Evolutionary conservation across 352 stramenopile species (phyloP), one percentile per base, ranked within the genome.

Genomic region (Phytophthora crassamura): DNA sequence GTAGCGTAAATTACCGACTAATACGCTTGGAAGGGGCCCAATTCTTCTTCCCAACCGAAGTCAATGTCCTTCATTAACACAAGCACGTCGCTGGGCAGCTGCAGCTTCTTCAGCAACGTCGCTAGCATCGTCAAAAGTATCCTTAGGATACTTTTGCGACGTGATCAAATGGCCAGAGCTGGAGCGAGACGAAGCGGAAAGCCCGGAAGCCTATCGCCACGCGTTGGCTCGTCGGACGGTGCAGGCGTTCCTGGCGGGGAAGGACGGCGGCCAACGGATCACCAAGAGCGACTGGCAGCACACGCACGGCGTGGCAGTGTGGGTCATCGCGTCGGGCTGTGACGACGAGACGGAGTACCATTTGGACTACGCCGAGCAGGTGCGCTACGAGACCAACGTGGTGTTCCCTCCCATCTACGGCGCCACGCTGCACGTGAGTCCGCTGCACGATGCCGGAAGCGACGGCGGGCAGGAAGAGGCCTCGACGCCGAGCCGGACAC

Each of bases 361-460:
- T 54, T 66, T 91, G 28, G 82, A 91, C 68, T 91, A 91, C 53
- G 82, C 82, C 11, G 82, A 91, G 61, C 80, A 84, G 66, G 77
- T 91, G 41, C 76, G 82, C 41, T 91, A 73, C 61, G 78, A 91
- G 71, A 88, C 82, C n/a, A 91, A 91, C 50, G 74, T 89, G 4
- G 72, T 87, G 7, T 75, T 90, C 33, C 81, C 80, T 7, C 82
- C 84, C 3, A 78, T 91, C 48, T 93, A 91, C 67, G 82, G 84
- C 34, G 82, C 82, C 30, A 93, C 84, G 41, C 62, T 93, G 35
- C 84, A 93, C 50, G 83, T 91, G 45, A 93, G 80, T 68, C 80
- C 72, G 11, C 59, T 90, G 14, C 53, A 62, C 10, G 64, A 76
- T 25, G 36, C 34, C 4, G 20, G 16, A 11, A 63, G 50, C 14